Conservation (phyloP, 2,329 filamentous ascomycete species). For the Neocucurbitaria cava region DNA sequence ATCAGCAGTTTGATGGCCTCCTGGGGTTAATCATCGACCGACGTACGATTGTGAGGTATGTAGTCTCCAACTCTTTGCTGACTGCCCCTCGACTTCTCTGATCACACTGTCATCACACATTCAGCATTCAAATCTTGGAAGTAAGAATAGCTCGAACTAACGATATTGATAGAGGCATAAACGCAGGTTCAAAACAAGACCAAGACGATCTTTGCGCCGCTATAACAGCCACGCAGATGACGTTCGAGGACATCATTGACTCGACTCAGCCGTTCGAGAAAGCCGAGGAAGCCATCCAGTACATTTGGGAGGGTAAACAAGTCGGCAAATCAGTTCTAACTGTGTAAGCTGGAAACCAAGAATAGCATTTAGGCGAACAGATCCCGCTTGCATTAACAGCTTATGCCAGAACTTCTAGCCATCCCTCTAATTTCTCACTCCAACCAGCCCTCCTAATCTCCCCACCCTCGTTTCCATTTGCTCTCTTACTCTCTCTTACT, state of each 20-base stretch:
- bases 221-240: constrained; percentile 36
- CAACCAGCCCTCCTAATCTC: background rate
- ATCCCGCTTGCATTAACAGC: background rate
- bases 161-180: background rate
- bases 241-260: constrained; percentile 37
- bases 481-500: background rate
- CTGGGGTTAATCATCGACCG: constrained; percentile 7
- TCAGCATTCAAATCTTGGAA: background rate
- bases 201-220: background rate
- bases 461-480: background rate
- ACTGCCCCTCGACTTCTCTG: constrained; percentile 8
- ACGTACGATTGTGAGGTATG: constrained; percentile 14
- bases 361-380: background rate
- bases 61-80: constrained; percentile 16
- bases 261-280: constrained; percentile 41
- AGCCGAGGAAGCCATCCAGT: constrained; percentile 41
- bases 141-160: background rate
- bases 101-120: background rate
- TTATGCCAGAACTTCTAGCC: background rate
- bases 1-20: constrained; percentile 2
- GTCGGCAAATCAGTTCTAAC: constrained; percentile 31
- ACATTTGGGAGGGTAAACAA: constrained; percentile 43
- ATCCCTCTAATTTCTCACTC: background rate
- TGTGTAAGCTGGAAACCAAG: background rate
- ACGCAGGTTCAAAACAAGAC: background rate